Conservation (phyloP, 192 early-diverging fungal species). For the Coemansia sp. region DNA sequence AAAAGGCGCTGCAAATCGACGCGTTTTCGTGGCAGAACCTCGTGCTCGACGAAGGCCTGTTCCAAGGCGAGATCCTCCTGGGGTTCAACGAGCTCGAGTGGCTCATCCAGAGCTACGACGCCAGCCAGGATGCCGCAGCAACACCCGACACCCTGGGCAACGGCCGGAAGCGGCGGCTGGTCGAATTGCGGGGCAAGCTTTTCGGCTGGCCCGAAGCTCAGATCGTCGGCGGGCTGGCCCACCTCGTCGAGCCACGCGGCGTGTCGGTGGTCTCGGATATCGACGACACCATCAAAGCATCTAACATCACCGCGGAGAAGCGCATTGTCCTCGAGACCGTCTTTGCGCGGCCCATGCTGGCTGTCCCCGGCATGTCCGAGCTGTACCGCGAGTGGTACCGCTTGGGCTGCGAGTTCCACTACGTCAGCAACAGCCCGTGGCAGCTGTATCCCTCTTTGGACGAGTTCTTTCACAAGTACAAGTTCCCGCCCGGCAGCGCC, state of each 20-base stretch:
- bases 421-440: constrained; percentile 85
- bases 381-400: constrained; percentile 69
- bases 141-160: not conserved
- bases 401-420: constrained; percentile 70
- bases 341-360: constrained; percentile 54
- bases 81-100: constrained; percentile 54
- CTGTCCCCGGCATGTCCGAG: constrained; percentile 79
- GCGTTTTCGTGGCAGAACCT: constrained; percentile 50
- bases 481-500: constrained; percentile 80
- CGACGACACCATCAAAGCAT: constrained; percentile 93
- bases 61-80: constrained; percentile 49
- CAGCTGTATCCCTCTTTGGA: constrained; percentile 73
- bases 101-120: constrained; percentile 43
- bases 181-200: constrained; percentile 41
- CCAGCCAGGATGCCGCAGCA: not conserved
- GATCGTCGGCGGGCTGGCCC: constrained; percentile 27
- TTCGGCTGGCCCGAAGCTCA: constrained; percentile 15
- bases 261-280: constrained; percentile 82
- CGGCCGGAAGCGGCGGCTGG: constrained; percentile 16
- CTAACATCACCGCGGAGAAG: constrained; percentile 69
- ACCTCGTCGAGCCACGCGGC: constrained; percentile 60
- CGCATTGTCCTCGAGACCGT: constrained; percentile 60
- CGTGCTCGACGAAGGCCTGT: constrained; percentile 35
- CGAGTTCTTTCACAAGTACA: constrained; percentile 63
- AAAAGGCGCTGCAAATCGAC: constrained; percentile 47